A percentile compares a stretch with the other conserved stretches of the same genome.
Conservation (phyloP, 345 rosid genomes). For the Orychophragmus violaceus region DNA sequence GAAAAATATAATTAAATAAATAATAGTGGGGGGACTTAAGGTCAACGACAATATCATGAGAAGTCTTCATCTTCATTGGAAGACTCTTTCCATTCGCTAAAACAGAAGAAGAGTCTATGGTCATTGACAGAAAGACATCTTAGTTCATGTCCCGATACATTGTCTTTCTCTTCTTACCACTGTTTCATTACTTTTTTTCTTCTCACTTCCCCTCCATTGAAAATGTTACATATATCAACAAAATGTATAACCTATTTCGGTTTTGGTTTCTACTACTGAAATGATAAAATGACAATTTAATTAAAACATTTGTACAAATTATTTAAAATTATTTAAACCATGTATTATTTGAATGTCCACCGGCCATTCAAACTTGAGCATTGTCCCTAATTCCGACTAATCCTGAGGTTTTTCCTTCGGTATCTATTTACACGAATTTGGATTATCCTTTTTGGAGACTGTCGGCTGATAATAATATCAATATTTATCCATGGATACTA, state of each 20-base stretch:
- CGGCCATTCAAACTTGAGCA: too few relatives aligned
- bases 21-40: conserved; percentile 10
- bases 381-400: too few relatives aligned
- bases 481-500: too few relatives aligned
- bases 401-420: too few relatives aligned
- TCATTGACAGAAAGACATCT: conserved; percentile 18
- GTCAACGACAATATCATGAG: conserved; percentile 28
- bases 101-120: conserved; percentile 1
- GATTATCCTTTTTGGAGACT: too few relatives aligned
- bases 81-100: conserved; percentile 22
- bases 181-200: conserved; percentile 17
- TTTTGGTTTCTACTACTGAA: background rate
- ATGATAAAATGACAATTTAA: too few relatives aligned
- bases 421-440: too few relatives aligned
- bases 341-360: too few relatives aligned
- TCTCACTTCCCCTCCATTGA: background rate
- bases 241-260: background rate
- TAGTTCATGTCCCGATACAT: conserved; percentile 24
- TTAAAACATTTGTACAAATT: too few relatives aligned
- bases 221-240: background rate
- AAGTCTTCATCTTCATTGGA: conserved; percentile 31
- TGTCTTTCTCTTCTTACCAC: conserved; percentile 17
- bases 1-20: background rate
- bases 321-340: too few relatives aligned
- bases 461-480: too few relatives aligned